phyloP scores from a whole-genome alignment of 139 green algal species.

The Chlamydomonas incerta region DNA sequence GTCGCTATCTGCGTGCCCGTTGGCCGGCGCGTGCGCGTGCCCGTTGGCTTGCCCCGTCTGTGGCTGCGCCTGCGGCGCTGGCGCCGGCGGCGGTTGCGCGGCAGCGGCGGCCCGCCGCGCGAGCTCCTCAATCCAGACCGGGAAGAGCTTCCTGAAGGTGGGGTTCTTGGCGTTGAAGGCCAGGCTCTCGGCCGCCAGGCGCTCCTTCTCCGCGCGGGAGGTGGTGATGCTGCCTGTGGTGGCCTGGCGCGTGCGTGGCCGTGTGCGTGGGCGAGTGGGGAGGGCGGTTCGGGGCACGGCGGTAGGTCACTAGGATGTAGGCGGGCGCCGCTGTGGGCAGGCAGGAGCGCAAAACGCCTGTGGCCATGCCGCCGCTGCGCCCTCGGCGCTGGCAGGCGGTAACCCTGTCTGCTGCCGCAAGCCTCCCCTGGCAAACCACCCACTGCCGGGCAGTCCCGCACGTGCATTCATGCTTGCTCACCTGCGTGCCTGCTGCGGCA shows the following conservation, averaged over 20 bases:
- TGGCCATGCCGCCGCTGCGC: too few species aligned
- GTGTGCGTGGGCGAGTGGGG: too few species aligned
- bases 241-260: background rate
- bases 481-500: too few species aligned
- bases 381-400: too few species aligned
- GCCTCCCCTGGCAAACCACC: too few species aligned
- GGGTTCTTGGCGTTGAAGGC: constrained; percentile 78
- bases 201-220: constrained; percentile 59
- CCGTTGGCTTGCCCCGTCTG: background rate
- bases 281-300: too few species aligned
- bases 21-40: background rate
- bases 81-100: constrained; percentile 3
- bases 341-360: too few species aligned
- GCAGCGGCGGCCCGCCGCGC: constrained; percentile 42
- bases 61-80: background rate
- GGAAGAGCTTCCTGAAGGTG: constrained; percentile 87
- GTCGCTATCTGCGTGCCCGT: background rate
- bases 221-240: constrained; percentile 71
- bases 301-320: too few species aligned
- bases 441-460: too few species aligned
- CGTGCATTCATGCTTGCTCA: too few species aligned
- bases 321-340: too few species aligned
- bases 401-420: too few species aligned
- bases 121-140: constrained; percentile 67
- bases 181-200: constrained; percentile 71